phyloP scores from a whole-genome alignment of 371 early-diverging fungal genomes.

The Phascolomyces articulosus region DNA sequence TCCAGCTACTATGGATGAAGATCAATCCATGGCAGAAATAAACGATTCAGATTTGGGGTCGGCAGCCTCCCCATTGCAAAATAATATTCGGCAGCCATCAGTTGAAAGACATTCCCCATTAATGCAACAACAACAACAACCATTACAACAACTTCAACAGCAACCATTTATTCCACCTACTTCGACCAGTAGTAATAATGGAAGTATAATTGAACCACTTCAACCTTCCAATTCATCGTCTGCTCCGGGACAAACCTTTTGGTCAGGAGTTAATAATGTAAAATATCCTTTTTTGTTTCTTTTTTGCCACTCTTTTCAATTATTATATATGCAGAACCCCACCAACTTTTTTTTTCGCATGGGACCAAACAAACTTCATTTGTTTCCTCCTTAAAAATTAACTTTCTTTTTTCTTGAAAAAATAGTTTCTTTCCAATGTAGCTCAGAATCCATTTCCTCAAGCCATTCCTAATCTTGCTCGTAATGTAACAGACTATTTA shows the following conservation, averaged over 20 bases:
- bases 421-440: slow-evolving; percentile 52
- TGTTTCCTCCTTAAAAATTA: too few species aligned
- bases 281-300: too few species aligned
- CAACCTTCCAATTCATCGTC: slow-evolving; percentile 15
- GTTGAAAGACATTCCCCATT: background rate
- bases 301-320: background rate
- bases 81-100: slow-evolving; percentile 1
- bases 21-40: slow-evolving; percentile 21
- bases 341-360: background rate
- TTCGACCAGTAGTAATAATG: background rate
- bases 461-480: slow-evolving; percentile 50
- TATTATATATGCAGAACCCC: too few species aligned
- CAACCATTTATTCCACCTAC: background rate
- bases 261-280: slow-evolving; percentile 52
- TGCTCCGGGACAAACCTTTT: slow-evolving; percentile 28
- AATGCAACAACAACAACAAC: background rate
- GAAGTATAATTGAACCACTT: slow-evolving; percentile 16
- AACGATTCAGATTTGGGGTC: slow-evolving; percentile 3
- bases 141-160: slow-evolving; percentile 8
- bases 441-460: slow-evolving; percentile 52
- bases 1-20: slow-evolving; percentile 3
- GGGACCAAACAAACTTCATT: too few species aligned
- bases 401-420: too few species aligned
- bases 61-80: background rate
- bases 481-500: slow-evolving; percentile 51